Percentiles rank a stretch among this genome's conserved stretches.
These are phyloP conservation scores for Marsdenia floribunda DNA, from an alignment of 257 asterid genomes.

Conservation along the genomic window DNA sequence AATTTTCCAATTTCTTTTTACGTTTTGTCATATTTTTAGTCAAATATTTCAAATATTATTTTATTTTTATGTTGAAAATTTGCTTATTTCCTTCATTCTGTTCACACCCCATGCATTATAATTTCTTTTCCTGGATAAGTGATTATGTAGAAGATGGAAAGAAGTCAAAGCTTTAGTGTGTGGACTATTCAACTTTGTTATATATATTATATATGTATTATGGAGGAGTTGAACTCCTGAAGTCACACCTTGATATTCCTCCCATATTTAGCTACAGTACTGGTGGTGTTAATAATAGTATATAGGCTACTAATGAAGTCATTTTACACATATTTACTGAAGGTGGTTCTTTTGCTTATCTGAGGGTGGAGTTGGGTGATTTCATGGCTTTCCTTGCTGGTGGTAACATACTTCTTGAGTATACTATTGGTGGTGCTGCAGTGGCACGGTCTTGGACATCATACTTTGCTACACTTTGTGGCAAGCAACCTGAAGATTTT, in stretches of 20 bases:
- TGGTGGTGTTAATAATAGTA: no score
- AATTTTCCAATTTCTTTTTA: neutral
- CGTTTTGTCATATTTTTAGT: neutral
- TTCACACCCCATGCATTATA: neutral
- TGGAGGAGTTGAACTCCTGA: neutral
- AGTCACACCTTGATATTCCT: neutral
- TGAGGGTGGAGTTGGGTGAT: constrained; percentile 86
- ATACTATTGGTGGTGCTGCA: constrained; percentile 67
- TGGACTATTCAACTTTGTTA: neutral
- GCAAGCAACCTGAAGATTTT: constrained; percentile 33
- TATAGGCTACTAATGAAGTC: neutral
- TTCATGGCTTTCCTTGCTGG: constrained; percentile 82
- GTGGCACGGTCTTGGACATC: constrained; percentile 94
- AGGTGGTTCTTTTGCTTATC: constrained; percentile 87
- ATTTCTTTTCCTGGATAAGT: neutral
- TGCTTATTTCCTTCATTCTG: neutral
- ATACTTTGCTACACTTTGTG: constrained; percentile 66
- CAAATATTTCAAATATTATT: neutral
- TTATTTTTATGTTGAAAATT: neutral
- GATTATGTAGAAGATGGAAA: neutral
- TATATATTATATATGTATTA: neutral
- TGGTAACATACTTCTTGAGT: constrained; percentile 79
- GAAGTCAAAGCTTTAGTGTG: neutral
- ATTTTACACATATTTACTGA: neutral
- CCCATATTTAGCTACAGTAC: no score